These are phyloP conservation scores for Saccharomycopsis oosterbeekiorum DNA, from an alignment of 805 yeast genomes.

Conservation along the genomic window DNA sequence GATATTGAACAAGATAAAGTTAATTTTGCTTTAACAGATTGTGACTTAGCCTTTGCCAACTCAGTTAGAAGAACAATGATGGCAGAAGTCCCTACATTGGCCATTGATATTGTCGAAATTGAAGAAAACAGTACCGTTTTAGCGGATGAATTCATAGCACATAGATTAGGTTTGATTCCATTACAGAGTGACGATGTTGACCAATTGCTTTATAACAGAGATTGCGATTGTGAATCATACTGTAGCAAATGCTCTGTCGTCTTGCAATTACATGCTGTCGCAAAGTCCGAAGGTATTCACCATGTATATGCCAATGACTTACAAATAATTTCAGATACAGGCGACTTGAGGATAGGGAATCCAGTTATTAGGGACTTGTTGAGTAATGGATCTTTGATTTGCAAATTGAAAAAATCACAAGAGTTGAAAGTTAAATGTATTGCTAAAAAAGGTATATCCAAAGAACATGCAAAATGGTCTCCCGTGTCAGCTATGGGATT, in stretches of 20 bases:
- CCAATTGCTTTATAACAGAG: constrained; percentile 76
- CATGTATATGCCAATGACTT: constrained; percentile 84
- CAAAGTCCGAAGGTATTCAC: constrained; percentile 81
- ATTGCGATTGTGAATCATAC: constrained; percentile 96
- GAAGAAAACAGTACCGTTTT: constrained; percentile 87
- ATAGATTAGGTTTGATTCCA: constrained; percentile 88
- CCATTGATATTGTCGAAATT: constrained; percentile 92
- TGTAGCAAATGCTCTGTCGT: constrained; percentile 93
- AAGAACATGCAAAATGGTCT: constrained; percentile 98
- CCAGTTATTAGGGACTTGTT: constrained; percentile 78
- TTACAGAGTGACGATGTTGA: constrained; percentile 78
- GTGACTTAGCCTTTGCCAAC: constrained; percentile 85
- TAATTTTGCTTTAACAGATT: constrained; percentile 79
- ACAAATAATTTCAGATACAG: constrained; percentile 32
- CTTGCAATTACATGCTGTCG: constrained; percentile 74
- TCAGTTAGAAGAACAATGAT: constrained; percentile 85
- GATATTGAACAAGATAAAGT: constrained; percentile 79
- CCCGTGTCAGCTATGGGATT: constrained; percentile 94
- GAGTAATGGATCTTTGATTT: constrained; percentile 78
- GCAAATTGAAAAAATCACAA: constrained; percentile 87
- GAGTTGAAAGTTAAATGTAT: constrained; percentile 83
- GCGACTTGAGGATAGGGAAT: constrained; percentile 49
- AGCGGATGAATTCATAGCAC: constrained; percentile 95
- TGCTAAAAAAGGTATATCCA: constrained; percentile 95
- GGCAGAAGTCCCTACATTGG: constrained; percentile 94